Conservation (phyloP, 371 early-diverging fungal genomes). For the Mortierella polycephala region DNA sequence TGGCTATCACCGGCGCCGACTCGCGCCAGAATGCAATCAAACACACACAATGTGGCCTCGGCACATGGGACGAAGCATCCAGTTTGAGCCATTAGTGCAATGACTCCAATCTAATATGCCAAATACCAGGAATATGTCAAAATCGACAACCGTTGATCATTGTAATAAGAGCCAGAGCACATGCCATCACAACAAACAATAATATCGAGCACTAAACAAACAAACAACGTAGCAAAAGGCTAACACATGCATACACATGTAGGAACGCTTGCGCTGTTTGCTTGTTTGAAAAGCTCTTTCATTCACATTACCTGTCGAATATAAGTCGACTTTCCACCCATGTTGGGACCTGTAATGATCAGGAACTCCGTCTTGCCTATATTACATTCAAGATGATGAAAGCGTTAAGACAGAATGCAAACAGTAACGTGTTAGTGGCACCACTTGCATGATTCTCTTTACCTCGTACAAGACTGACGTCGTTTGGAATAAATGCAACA, state of each 20-base stretch:
- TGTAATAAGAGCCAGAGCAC: neutral
- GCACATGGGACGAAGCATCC: conserved; percentile 98
- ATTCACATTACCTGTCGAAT: conserved; percentile 84
- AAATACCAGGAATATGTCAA: neutral
- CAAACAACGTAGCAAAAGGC: conserved; percentile 2
- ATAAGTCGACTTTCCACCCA: conserved; percentile 97
- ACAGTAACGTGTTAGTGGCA: neutral
- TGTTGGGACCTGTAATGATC: conserved; percentile 96
- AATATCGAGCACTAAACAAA: conserved; percentile 11
- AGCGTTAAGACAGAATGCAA: neutral
- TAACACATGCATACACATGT: neutral
- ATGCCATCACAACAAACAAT: neutral
- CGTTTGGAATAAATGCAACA: conserved; percentile 94
- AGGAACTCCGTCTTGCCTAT: conserved; percentile 71
- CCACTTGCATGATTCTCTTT: conserved; percentile 9
- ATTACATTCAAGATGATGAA: neutral
- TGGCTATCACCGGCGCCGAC: conserved; percentile 98
- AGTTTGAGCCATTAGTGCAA: conserved; percentile 96
- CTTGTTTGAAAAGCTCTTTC: neutral
- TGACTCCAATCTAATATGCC: conserved; percentile 78
- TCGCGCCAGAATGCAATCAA: conserved; percentile 94
- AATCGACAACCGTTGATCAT: neutral
- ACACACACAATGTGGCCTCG: conserved; percentile 81
- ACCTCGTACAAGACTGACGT: conserved; percentile 80
- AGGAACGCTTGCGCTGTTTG: neutral